phyloP scores from a whole-genome alignment of 371 early-diverging fungal genomes.

The Mucor velutinosus region DNA sequence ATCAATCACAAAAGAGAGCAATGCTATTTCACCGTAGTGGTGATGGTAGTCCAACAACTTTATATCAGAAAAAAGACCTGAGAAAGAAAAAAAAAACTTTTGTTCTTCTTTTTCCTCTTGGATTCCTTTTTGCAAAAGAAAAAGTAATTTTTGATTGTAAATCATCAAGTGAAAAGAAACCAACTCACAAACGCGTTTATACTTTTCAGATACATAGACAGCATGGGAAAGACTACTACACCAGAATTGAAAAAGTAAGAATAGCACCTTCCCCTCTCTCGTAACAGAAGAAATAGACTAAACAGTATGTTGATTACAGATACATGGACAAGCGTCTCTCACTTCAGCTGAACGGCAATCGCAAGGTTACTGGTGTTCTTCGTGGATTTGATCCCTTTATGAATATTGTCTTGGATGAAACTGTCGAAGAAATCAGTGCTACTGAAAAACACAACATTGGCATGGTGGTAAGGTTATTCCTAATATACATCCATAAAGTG shows the following conservation, averaged over 20 bases:
- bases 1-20: too few relatives aligned
- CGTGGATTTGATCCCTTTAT: conserved; percentile 98
- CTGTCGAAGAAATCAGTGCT: conserved; percentile 79
- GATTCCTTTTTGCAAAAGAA: background rate
- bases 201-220: conserved; percentile 11
- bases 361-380: conserved; percentile 91
- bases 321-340: conserved; percentile 97
- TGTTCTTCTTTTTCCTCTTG: background rate
- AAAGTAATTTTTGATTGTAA: background rate
- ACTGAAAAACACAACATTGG: conserved; percentile 77
- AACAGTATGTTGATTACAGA: conserved; percentile 41
- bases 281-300: background rate
- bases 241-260: conserved; percentile 82
- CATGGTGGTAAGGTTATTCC: conserved; percentile 75
- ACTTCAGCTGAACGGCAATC: conserved; percentile 90
- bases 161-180: background rate
- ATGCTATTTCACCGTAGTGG: too few relatives aligned
- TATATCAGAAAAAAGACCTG: background rate
- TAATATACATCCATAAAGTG: background rate
- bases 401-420: conserved; percentile 98
- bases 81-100: background rate
- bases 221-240: conserved; percentile 72
- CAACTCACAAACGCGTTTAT: background rate
- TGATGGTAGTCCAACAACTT: background rate
- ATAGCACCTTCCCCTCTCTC: background rate